Base-by-base conservation (phyloP, 2,329 filamentous ascomycete species). In the Hirsutella rhossiliensis region DNA sequence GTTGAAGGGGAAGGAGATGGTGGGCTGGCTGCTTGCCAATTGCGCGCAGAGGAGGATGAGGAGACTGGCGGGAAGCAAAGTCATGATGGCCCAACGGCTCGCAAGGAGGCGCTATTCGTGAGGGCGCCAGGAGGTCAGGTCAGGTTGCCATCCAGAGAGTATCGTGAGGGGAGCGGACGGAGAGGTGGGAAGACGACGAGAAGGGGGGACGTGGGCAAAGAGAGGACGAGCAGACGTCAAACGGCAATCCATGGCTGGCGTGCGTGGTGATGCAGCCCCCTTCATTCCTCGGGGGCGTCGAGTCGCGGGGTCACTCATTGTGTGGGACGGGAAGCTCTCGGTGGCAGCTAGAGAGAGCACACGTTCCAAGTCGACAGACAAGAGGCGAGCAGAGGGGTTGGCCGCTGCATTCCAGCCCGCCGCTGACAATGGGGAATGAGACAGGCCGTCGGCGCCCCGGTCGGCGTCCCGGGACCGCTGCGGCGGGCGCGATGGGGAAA, bases 1-100 rank as follows among this genome's bases (percentile, higher is more conserved):
- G 62, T 92, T 94, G 61, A 94, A 72, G 1, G 87, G 87, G 53
- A 89, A 90, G 40, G 69, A 65, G 40, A 71, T 56, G 20, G 60
- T 54, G 11, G 75, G 75, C 17, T 61, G 55, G 43, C 65, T 60
- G 32, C 46, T 50, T n/a, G 58, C 59, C 30, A 63, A 50, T 27
- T 49, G 50, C 36, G 57, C 34, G 44, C 66, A 47, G 31, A 54
- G 47, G 40, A 64, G 48, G 47, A 53, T 43, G 47, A 51, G 46
- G 53, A 56, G 42, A 48, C 49, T 44, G 44, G 51, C 52, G 15
- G 13, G 34, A 17, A 37, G 34, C 18, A 17, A 37, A 44, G 55
- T 53, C 63, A 64, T 60, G 47, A 44, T 51, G 48, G 51, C 52
- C 51, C 44, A 47, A 38, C 46, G 43, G 45, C 45, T 50, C 50